A percentile compares a stretch with the other conserved stretches of the same genome.
Evolutionary conservation across 2,329 filamentous ascomycete species (phyloP).

Genomic region (Myotisia sp.): DNA sequence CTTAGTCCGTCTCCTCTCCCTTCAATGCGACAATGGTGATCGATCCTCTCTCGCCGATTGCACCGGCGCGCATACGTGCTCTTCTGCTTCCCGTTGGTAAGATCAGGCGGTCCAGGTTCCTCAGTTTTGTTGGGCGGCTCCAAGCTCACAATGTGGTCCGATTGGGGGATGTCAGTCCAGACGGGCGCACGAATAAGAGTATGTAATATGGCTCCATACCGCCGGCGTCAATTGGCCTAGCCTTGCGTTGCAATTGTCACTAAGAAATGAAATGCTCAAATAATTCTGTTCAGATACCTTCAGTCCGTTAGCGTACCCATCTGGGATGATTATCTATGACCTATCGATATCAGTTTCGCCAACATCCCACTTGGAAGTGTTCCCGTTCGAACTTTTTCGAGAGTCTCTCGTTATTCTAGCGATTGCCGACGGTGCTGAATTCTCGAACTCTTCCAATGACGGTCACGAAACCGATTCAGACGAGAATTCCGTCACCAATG

Average conservation of each 20-base stretch:
- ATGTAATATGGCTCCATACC: slow-evolving; percentile 26
- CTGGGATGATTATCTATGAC: slow-evolving; percentile 77
- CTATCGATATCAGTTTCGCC: slow-evolving; percentile 66
- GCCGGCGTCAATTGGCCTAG: too few species aligned
- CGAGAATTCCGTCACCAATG: slow-evolving; percentile 4
- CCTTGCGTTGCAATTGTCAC: not conserved
- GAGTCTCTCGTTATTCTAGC: slow-evolving; percentile 74
- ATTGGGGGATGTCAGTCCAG: slow-evolving; percentile 72
- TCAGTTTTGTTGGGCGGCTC: slow-evolving; percentile 62
- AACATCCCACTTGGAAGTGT: slow-evolving; percentile 63
- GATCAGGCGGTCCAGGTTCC: slow-evolving; percentile 69
- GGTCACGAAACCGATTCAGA: not conserved
- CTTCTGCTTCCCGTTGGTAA: slow-evolving; percentile 74
- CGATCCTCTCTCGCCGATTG: slow-evolving; percentile 79
- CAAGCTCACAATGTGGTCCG: slow-evolving; percentile 67
- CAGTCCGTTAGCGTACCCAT: slow-evolving; percentile 74
- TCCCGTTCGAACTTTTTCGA: slow-evolving; percentile 80
- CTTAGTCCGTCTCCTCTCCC: slow-evolving; percentile 11
- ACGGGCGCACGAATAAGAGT: slow-evolving; percentile 77
- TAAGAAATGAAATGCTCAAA: slow-evolving; percentile 7
- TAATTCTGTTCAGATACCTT: slow-evolving; percentile 60
- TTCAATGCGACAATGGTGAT: slow-evolving; percentile 58
- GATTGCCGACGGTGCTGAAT: slow-evolving; percentile 65
- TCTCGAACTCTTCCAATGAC: slow-evolving; percentile 24
- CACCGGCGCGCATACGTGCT: slow-evolving; percentile 78